Conservation (phyloP, 1,139 yeast genomes). For the Lodderomyces orthopsilosis region DNA sequence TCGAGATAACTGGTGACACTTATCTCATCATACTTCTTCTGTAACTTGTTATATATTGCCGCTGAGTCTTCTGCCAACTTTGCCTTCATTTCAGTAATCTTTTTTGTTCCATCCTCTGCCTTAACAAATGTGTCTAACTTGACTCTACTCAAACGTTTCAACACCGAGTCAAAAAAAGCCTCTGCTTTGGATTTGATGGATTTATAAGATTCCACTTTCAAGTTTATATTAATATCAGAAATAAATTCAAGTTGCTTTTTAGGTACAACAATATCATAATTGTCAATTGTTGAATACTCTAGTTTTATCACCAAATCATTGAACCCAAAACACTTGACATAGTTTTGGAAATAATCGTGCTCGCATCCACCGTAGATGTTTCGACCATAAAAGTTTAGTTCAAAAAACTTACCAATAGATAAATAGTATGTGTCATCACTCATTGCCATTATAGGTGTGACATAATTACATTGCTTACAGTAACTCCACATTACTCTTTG, state of each 20-base stretch:
- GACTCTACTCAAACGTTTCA: constrained; percentile 68
- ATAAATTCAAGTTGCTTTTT: constrained; percentile 69
- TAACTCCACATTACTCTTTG: constrained; percentile 86
- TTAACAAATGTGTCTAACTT: constrained; percentile 78
- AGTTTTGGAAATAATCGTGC: constrained; percentile 79
- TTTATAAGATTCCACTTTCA: constrained; percentile 64
- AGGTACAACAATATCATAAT: constrained; percentile 78
- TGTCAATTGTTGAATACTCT: constrained; percentile 73
- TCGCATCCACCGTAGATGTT: constrained; percentile 48
- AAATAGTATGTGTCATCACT: constrained; percentile 86
- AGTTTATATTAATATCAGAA: constrained; percentile 64
- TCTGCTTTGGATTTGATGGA: constrained; percentile 53
- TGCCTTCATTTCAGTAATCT: constrained; percentile 56
- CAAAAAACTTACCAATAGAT: constrained; percentile 91
- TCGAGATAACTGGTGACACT: constrained; percentile 65
- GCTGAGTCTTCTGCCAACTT: constrained; percentile 53
- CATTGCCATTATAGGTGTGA: constrained; percentile 83
- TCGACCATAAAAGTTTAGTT: constrained; percentile 77
- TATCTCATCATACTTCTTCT: constrained; percentile 53
- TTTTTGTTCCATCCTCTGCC: constrained; percentile 63
- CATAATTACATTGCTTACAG: constrained; percentile 73
- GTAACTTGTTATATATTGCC: constrained; percentile 44
- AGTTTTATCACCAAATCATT: constrained; percentile 76
- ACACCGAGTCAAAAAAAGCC: constrained; percentile 71
- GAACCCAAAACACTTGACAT: constrained; percentile 79